phyloP scores from a whole-genome alignment of 768 basidiomycete genomes.

The Coprinopsis cinerea region DNA sequence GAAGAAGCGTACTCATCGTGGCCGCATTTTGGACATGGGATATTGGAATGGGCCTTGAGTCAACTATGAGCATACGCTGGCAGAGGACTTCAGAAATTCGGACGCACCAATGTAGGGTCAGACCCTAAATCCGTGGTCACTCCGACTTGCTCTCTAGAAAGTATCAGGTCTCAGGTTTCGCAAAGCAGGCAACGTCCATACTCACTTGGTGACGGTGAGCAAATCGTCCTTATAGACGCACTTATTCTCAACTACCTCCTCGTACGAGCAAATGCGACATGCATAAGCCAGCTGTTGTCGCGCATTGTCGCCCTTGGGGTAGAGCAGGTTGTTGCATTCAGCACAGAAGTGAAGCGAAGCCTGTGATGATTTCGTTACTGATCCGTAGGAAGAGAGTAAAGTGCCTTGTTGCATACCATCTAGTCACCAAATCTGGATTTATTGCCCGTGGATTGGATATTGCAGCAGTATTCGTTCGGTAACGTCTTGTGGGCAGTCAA shows the following conservation, averaged over 20 bases:
- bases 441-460: too few relatives aligned
- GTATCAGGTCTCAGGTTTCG: constrained; percentile 5
- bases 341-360: constrained; percentile 87
- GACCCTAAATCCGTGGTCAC: constrained; percentile 82
- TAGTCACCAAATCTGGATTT: too few relatives aligned
- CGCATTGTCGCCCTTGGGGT: constrained; percentile 85
- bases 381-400: too few relatives aligned
- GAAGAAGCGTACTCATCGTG: constrained; percentile 69
- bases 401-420: too few relatives aligned
- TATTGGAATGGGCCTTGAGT: constrained; percentile 72
- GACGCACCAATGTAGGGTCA: constrained; percentile 80
- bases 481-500: too few relatives aligned
- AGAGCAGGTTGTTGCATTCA: constrained; percentile 93
- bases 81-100: not conserved
- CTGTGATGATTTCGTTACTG: constrained; percentile 23
- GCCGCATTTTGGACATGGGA: constrained; percentile 76
- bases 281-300: constrained; percentile 85
- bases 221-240: constrained; percentile 94
- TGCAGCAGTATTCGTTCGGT: too few relatives aligned
- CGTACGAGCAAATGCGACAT: constrained; percentile 85
- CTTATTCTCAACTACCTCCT: constrained; percentile 80
- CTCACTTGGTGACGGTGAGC: constrained; percentile 85
- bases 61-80: not conserved
- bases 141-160: constrained; percentile 81
- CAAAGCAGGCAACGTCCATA: constrained; percentile 16